Percentiles rank a stretch among this genome's conserved stretches.
These are phyloP conservation scores for Fraxinus velutina DNA, from an alignment of 305 asterid species.

Conservation along the genomic window DNA sequence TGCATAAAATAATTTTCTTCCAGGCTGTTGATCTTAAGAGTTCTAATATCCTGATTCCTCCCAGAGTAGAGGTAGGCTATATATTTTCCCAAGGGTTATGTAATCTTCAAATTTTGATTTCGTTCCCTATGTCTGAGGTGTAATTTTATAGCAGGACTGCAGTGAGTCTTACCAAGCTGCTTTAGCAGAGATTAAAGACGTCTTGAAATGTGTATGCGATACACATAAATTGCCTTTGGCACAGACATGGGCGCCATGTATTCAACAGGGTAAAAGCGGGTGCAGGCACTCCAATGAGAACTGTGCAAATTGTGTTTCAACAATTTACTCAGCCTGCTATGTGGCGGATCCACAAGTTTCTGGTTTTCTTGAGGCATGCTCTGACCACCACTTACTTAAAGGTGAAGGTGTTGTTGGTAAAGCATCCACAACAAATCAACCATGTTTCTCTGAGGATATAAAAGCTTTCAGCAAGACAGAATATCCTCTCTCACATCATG, in stretches of 20 bases:
- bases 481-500: slow-evolving; percentile 66
- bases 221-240: slow-evolving; percentile 65
- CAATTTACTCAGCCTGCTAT: slow-evolving; percentile 64
- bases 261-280: slow-evolving; percentile 59
- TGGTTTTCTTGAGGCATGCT: slow-evolving; percentile 66
- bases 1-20: slow-evolving; percentile 10
- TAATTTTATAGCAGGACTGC: slow-evolving; percentile 43
- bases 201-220: slow-evolving; percentile 52
- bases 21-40: slow-evolving; percentile 79
- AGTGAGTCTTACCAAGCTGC: slow-evolving; percentile 52
- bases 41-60: slow-evolving; percentile 39
- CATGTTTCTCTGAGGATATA: slow-evolving; percentile 57
- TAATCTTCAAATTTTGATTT: neutral
- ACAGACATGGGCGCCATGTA: slow-evolving; percentile 74
- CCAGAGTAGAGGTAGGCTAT: slow-evolving; percentile 46
- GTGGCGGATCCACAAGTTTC: slow-evolving; percentile 51
- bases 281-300: slow-evolving; percentile 65
- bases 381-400: slow-evolving; percentile 65
- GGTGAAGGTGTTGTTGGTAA: slow-evolving; percentile 71
- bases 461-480: slow-evolving; percentile 60
- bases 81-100: neutral
- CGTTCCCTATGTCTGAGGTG: neutral
- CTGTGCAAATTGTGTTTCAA: slow-evolving; percentile 53
- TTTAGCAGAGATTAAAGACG: slow-evolving; percentile 54
- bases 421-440: slow-evolving; percentile 61